Percentiles rank a stretch among this genome's conserved stretches.
Conservation (phyloP, 2,329 filamentous ascomycete genomes). For the Colletotrichum sp. region DNA sequence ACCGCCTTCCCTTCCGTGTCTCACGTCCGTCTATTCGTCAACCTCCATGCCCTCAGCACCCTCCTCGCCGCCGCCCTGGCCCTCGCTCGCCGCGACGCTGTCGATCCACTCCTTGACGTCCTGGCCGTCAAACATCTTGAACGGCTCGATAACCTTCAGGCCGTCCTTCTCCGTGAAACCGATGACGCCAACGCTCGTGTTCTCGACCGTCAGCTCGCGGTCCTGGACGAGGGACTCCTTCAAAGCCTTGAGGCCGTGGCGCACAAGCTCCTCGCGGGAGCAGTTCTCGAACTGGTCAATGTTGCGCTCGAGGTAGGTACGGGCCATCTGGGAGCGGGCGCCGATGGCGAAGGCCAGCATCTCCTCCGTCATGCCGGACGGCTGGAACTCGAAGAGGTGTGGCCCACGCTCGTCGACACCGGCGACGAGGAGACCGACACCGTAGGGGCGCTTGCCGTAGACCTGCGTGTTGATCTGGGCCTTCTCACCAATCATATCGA, state of each 20-base stretch:
- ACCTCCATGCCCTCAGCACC: conserved; percentile 41
- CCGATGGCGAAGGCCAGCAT: conserved; percentile 97
- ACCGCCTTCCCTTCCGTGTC: neutral
- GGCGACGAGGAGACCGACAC: conserved; percentile 89
- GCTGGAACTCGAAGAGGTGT: conserved; percentile 98
- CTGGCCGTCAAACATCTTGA: conserved; percentile 89
- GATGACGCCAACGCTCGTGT: conserved; percentile 89
- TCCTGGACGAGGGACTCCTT: conserved; percentile 97
- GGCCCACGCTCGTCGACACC: conserved; percentile 94
- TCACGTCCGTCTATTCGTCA: conserved; percentile 29
- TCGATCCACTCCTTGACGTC: conserved; percentile 88
- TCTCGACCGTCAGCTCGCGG: conserved; percentile 96
- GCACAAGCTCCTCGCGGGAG: conserved; percentile 83
- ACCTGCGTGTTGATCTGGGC: conserved; percentile 98
- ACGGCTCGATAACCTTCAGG: conserved; percentile 71
- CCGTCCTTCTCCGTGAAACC: conserved; percentile 60
- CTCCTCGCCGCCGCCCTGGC: conserved; percentile 45
- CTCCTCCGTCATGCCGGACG: conserved; percentile 93
- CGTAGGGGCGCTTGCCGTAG: conserved; percentile 95
- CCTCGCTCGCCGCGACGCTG: conserved; percentile 61
- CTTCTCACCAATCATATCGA: conserved; percentile 91
- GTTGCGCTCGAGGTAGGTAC: conserved; percentile 95
- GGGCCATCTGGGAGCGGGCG: conserved; percentile 94
- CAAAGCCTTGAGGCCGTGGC: conserved; percentile 87
- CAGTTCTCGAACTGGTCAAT: conserved; percentile 81